Base-by-base conservation (phyloP, 805 yeast genomes). In the Starmerella potacharoeniae region DNA sequence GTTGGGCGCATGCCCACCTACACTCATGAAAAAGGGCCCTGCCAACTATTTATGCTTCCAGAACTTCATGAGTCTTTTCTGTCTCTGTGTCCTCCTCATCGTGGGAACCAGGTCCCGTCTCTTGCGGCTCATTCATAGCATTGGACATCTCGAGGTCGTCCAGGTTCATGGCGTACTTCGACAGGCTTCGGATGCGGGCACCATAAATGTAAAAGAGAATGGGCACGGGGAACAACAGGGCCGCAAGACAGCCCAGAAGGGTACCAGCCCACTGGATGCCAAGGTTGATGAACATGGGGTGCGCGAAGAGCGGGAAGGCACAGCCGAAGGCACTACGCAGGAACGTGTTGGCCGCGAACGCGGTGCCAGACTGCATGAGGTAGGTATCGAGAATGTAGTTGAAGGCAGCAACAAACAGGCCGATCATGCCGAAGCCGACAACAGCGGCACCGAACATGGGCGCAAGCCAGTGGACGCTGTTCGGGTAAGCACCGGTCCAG, bases 261-360 rank as follows among this genome's bases (percentile, higher is more conserved):
- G 86, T 71, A 55, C 90, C 89, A 0, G 93, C 91, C 90, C 91
- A 86, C 62, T 84, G 81, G 35, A 75, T 75, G 39, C 86, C 85
- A 78, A 86, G 75, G 55, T 74, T 75, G 31, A 72, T 67, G 69
- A 85, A 84, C 90, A 86, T 82, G 60, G 77, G 81, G 3, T 75
- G 70, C 0, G 88, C 85, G 65, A 86, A 86, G 53, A 86, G 71
- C 43, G 88, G 88, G 76, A 81, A 81, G 0, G 79, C 80, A 30
- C 83, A 85, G 51, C 86, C 91, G 60, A 81, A 79, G 0, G 74
- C 71, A 3, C 86, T 79, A 70, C 93, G 79, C 65, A 84, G 67
- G 64, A 85, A 76, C 0, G 90, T 79, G 66, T 84, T 84, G 8
- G 80, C 88, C 3, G 89, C 86, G 57, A 83, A 70, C 3, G 88